Evolutionary conservation across 768 basidiomycete genomes (phyloP).

Genomic region (Neoboletus subvelutipes): DNA sequence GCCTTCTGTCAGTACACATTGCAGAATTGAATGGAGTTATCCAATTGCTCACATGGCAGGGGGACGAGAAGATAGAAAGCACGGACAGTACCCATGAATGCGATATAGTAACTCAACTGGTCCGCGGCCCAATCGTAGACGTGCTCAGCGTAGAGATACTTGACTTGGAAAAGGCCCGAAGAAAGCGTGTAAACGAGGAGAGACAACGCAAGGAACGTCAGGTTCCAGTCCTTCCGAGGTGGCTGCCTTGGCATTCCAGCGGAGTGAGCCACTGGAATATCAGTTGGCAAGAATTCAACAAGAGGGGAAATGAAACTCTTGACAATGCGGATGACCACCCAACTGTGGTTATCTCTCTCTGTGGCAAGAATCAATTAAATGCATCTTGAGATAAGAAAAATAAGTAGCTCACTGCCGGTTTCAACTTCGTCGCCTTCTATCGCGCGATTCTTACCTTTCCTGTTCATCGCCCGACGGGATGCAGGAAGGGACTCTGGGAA

Average conservation of each 20-base stretch:
- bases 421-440: constrained; percentile 10
- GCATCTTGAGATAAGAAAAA: not conserved
- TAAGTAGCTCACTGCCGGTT: constrained; percentile 10
- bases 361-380: not conserved
- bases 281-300: constrained; percentile 63
- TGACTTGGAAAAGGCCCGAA: constrained; percentile 69
- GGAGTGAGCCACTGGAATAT: constrained; percentile 39
- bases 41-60: constrained; percentile 56
- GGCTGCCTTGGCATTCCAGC: constrained; percentile 65
- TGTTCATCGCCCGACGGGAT: constrained; percentile 25
- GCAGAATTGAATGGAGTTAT: constrained; percentile 27
- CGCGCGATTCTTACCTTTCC: constrained; percentile 33
- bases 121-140: constrained; percentile 67
- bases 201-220: constrained; percentile 64
- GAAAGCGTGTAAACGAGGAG: constrained; percentile 66
- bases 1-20: constrained; percentile 27
- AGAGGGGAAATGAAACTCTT: constrained; percentile 61
- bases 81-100: constrained; percentile 61
- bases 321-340: constrained; percentile 29
- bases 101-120: constrained; percentile 75
- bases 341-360: constrained; percentile 7
- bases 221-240: constrained; percentile 62
- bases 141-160: constrained; percentile 78
- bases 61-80: constrained; percentile 66
- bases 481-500: constrained; percentile 54